Conservation (phyloP, 1,284 basidiomycete genomes). For the Sporisorium sorghi region DNA sequence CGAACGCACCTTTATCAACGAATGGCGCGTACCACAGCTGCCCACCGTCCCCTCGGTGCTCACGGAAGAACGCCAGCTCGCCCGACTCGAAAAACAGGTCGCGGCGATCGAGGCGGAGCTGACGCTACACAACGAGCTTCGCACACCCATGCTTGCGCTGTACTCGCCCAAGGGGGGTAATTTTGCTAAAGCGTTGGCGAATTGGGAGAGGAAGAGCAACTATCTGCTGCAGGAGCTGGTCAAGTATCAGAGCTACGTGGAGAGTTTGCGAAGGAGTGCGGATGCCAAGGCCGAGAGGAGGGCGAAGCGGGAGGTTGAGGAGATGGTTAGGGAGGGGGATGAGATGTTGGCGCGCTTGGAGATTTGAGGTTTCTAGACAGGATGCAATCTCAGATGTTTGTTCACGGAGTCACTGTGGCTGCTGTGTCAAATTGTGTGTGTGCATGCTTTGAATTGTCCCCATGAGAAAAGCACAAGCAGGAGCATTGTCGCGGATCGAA, state of each 20-base stretch:
- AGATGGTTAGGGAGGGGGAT: slow-evolving; percentile 43
- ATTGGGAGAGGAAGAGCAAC: slow-evolving; percentile 92
- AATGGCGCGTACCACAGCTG: slow-evolving; percentile 90
- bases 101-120: slow-evolving; percentile 80
- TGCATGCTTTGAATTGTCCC: slow-evolving; percentile 1
- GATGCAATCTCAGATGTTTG: not conserved
- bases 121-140: slow-evolving; percentile 83
- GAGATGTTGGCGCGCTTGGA: slow-evolving; percentile 24
- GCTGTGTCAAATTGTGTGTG: not conserved
- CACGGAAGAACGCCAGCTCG: slow-evolving; percentile 84
- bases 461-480: no score
- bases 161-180: slow-evolving; percentile 83
- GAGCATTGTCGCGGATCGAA: not conserved
- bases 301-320: slow-evolving; percentile 47
- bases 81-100: slow-evolving; percentile 44
- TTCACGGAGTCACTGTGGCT: not conserved
- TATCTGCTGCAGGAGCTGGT: slow-evolving; percentile 89
- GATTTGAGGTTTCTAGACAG: not conserved
- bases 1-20: slow-evolving; percentile 85
- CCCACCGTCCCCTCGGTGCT: slow-evolving; percentile 85
- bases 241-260: slow-evolving; percentile 95
- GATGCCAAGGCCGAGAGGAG: slow-evolving; percentile 45
- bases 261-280: slow-evolving; percentile 74
- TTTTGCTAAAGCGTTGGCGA: slow-evolving; percentile 80
- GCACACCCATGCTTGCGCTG: slow-evolving; percentile 82